Evolutionary conservation across 2,329 filamentous ascomycete species (phyloP).

Genomic region (Ophiostoma angusticollis): DNA sequence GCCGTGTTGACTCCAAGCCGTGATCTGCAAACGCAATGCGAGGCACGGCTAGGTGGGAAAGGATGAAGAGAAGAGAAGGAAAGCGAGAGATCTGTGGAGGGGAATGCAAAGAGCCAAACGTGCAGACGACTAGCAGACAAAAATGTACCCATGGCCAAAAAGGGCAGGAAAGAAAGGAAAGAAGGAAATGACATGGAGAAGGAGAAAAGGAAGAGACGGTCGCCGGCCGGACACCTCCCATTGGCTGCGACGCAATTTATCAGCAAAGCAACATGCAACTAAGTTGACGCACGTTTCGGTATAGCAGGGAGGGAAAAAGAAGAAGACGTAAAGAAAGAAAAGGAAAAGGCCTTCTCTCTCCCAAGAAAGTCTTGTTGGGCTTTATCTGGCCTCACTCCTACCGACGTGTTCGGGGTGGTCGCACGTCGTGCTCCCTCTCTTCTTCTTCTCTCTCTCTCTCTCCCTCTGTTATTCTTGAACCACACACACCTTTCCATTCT

Average conservation of each 20-base stretch:
- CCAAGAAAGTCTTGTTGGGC: conserved; percentile 1
- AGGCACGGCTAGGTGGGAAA: not conserved
- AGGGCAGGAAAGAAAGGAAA: conserved; percentile 1
- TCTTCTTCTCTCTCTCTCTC: not conserved
- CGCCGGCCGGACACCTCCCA: not conserved
- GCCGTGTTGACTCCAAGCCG: not conserved
- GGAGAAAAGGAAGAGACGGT: not conserved
- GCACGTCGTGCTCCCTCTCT: not conserved
- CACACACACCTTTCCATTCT: not conserved
- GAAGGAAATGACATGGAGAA: not conserved
- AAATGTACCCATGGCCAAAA: conserved; percentile 5
- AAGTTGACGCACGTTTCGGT: conserved; percentile 13
- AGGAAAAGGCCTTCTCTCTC: conserved; percentile 2
- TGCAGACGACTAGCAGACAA: not conserved
- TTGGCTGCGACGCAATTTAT: conserved; percentile 5
- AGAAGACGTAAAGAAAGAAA: too few relatives aligned
- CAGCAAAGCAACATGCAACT: conserved; percentile 1
- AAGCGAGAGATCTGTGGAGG: not conserved
- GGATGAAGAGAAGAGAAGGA: not conserved
- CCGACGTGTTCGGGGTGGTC: too few relatives aligned
- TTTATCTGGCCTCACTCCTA: not conserved
- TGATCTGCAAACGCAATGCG: conserved; percentile 1
- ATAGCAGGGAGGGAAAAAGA: too few relatives aligned
- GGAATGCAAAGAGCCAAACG: not conserved
- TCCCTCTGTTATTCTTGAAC: not conserved